phyloP scores from a whole-genome alignment of 495 filamentous ascomycete species.

The Pseudevernia furfuracea region DNA sequence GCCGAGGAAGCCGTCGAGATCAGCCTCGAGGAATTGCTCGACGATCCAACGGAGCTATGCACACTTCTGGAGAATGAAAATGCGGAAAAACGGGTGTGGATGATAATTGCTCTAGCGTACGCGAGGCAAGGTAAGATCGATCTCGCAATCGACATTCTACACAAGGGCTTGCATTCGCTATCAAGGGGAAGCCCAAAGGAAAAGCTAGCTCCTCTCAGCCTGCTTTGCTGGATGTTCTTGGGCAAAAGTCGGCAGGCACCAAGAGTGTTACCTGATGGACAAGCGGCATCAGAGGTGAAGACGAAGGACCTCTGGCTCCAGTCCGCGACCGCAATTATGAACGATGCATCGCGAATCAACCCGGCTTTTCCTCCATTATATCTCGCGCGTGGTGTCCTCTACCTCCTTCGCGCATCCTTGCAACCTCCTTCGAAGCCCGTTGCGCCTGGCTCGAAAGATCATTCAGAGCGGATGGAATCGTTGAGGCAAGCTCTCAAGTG shows the following conservation, averaged over 20 bases:
- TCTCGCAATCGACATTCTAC: slow-evolving; percentile 88
- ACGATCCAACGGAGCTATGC: slow-evolving; percentile 94
- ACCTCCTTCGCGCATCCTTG: slow-evolving; percentile 78
- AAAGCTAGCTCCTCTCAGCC: slow-evolving; percentile 73
- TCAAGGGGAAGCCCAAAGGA: slow-evolving; percentile 66
- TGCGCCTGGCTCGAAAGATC: slow-evolving; percentile 53
- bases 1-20: slow-evolving; percentile 85
- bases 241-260: slow-evolving; percentile 87
- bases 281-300: slow-evolving; percentile 58
- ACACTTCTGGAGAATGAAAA: slow-evolving; percentile 86
- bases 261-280: slow-evolving; percentile 58
- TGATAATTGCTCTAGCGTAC: slow-evolving; percentile 93
- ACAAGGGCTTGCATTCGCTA: slow-evolving; percentile 70
- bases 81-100: slow-evolving; percentile 83
- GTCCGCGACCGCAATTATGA: slow-evolving; percentile 78
- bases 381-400: slow-evolving; percentile 84
- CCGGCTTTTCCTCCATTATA: slow-evolving; percentile 82
- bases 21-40: slow-evolving; percentile 77
- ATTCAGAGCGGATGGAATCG: slow-evolving; percentile 67
- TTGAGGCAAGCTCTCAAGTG: slow-evolving; percentile 76
- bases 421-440: slow-evolving; percentile 63
- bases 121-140: slow-evolving; percentile 90
- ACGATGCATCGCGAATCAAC: slow-evolving; percentile 90
- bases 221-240: slow-evolving; percentile 87
- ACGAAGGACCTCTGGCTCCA: slow-evolving; percentile 92